Evolutionary conservation across 148 eudicot species (phyloP).

Genomic region (Dysphania ambrosioides): DNA sequence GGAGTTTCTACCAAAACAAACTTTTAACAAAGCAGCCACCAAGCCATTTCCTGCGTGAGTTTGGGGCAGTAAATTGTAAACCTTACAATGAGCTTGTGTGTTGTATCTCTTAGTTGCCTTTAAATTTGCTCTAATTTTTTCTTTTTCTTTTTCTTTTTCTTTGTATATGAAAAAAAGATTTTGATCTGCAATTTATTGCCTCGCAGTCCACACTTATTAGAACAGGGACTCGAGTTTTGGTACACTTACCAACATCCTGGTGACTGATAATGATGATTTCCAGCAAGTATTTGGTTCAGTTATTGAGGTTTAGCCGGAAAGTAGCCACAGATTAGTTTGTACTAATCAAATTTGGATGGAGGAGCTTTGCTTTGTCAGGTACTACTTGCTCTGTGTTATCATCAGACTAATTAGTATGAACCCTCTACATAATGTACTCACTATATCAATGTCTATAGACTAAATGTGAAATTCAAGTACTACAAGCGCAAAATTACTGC

Average conservation of each 20-base stretch:
- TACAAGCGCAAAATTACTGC: background rate
- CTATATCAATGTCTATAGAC: background rate
- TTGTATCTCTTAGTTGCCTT: slow-evolving; percentile 10
- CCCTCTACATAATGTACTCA: no score
- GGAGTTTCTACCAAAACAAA: slow-evolving; percentile 54
- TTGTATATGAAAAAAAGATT: background rate
- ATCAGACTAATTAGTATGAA: background rate
- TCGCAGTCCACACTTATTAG: background rate
- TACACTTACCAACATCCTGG: background rate
- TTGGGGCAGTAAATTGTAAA: background rate
- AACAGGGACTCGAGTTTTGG: background rate
- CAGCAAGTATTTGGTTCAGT: no score
- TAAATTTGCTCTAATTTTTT: no score
- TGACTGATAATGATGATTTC: background rate
- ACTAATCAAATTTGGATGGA: background rate
- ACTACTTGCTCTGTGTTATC: background rate
- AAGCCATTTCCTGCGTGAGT: background rate
- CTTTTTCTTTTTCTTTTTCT: no score
- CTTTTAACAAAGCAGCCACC: background rate
- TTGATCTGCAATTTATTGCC: background rate
- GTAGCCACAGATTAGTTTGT: background rate
- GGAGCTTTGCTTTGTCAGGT: background rate
- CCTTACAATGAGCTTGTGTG: background rate
- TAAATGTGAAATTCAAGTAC: background rate
- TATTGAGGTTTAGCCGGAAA: no score